Conservation (phyloP, 1,284 basidiomycete genomes). For the Pseudozyma flocculosa region DNA sequence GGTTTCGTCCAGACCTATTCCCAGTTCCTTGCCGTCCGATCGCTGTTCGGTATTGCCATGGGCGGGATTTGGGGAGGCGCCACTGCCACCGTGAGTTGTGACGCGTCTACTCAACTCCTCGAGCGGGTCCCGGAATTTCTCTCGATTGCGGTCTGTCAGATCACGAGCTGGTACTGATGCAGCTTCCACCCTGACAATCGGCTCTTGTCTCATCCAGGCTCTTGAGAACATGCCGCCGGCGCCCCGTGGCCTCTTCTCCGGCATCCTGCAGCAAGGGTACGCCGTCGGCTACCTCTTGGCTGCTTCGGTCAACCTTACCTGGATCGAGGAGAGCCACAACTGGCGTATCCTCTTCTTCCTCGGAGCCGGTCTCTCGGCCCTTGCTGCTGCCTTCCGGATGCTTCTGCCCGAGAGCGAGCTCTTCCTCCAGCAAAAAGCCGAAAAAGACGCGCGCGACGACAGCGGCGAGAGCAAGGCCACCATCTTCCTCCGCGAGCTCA, state of each 20-base stretch:
- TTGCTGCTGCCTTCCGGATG: conserved; percentile 72
- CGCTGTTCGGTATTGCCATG: conserved; percentile 68
- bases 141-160: too few species aligned
- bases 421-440: conserved; percentile 63
- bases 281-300: conserved; percentile 64
- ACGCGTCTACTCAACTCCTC: too few species aligned
- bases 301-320: conserved; percentile 72
- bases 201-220: conserved; percentile 65
- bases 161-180: too few species aligned
- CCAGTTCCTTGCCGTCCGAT: conserved; percentile 61
- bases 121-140: too few species aligned
- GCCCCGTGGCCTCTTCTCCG: conserved; percentile 79
- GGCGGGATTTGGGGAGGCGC: conserved; percentile 49
- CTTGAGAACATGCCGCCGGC: conserved; percentile 88
- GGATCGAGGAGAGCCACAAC: conserved; percentile 58
- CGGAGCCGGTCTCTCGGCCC: conserved; percentile 67
- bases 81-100: conserved; percentile 10
- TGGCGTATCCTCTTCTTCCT: conserved; percentile 63
- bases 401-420: conserved; percentile 77
- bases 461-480: conserved; percentile 60
- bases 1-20: conserved; percentile 62
- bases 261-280: conserved; percentile 81
- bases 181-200: too few species aligned
- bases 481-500: conserved; percentile 71
- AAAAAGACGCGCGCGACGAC: conserved; percentile 54